Conservation (phyloP, 441 rosid genomes). For the Euphorbia schlechtendalii region DNA sequence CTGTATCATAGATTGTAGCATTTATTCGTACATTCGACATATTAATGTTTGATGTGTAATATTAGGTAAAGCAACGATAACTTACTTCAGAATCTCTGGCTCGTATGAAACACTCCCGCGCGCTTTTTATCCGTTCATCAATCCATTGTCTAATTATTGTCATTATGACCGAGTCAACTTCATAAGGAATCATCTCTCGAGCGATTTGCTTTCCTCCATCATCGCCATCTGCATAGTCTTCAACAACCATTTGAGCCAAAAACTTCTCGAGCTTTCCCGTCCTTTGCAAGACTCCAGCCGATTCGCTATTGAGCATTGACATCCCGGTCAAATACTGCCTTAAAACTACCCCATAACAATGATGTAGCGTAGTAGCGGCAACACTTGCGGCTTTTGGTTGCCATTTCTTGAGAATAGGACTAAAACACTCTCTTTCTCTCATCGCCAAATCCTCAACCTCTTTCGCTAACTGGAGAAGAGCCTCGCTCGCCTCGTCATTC, state of each 20-base stretch:
- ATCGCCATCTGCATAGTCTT: conserved; percentile 70
- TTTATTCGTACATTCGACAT: conserved; percentile 45
- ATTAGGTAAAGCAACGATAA: background rate
- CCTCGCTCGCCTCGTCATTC: conserved; percentile 50
- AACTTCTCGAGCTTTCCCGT: conserved; percentile 81
- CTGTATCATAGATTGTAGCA: conserved; percentile 30
- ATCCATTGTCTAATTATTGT: conserved; percentile 61
- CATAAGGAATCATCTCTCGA: conserved; percentile 81
- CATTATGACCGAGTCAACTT: conserved; percentile 61
- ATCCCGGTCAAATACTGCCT: conserved; percentile 58
- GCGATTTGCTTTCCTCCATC: conserved; percentile 80
- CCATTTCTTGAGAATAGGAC: conserved; percentile 72
- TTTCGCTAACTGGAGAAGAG: conserved; percentile 56
- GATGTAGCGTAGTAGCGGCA: conserved; percentile 66
- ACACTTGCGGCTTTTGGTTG: conserved; percentile 56
- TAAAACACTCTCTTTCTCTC: conserved; percentile 65
- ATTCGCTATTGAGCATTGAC: conserved; percentile 39
- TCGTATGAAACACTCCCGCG: conserved; percentile 43
- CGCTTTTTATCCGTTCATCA: conserved; percentile 47
- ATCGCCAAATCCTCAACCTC: conserved; percentile 74
- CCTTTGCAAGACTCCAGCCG: conserved; percentile 56
- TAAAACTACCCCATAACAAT: conserved; percentile 65
- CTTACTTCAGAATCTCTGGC: conserved; percentile 75
- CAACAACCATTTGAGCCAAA: conserved; percentile 84
- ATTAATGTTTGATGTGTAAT: too few relatives aligned